Evolutionary conservation across 2,329 filamentous ascomycete genomes (phyloP), one percentile per base, ranked within the genome.

Genomic region (Boeremia lycopersici): DNA sequence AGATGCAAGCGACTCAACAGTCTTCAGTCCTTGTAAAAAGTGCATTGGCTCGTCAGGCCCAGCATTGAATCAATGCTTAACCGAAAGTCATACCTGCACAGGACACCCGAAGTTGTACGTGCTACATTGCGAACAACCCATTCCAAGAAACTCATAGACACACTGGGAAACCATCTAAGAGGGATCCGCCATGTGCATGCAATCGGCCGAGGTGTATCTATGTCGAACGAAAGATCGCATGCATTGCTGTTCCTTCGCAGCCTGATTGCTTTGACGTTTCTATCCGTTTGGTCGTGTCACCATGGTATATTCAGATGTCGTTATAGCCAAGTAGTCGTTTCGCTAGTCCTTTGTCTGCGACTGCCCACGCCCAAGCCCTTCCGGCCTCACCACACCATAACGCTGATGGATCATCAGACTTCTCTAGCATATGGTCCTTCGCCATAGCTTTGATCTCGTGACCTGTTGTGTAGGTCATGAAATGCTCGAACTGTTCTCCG

Each of bases 401-500:
- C 5, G 76, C 75, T 28, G 79, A 80, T 6, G 81, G 78, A 30
- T 81, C 76, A 23, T 81, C 77, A 29, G 77, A 80, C 66, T 78
- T 78, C 56, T 83, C 80, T 36, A 83, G 68, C 76, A 81, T 78
- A 15, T 79, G 79, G 53, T 82, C 79, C 60, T 79, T 79, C 36
- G 78, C 77, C 76, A 82, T 81, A 5, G 77, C 79, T 62, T 81
- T 80, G 57, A 86, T 79, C 53, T 83, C 81, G 49, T 84, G 79
- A 4, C 80, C 78, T 0, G 83, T 85, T 3, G 82, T 84, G 58
- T 85, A 80, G 9, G 80, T 81, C 49, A 87, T 73, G 66, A 87
- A 86, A 63, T 86, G 83, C 56, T 86, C 79, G 59, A 80, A 79
- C 35, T 79, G 70, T 48, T 77, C 68, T n/a, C 75, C 74, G 29